Evolutionary conservation across 2,329 filamentous ascomycete genomes (phyloP).

Genomic region (Fusarium sp.): DNA sequence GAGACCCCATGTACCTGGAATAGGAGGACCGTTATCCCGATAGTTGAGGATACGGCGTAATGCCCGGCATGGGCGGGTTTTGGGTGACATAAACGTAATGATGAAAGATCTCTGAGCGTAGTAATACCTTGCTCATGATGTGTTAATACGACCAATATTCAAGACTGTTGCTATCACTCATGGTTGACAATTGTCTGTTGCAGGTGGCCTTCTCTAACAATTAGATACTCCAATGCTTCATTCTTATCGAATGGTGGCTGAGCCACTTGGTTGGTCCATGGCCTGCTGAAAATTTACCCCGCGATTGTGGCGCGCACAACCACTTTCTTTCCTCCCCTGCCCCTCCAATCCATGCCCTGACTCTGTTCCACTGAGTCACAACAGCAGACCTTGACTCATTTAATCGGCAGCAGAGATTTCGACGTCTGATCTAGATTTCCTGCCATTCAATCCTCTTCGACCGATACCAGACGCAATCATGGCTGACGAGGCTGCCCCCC

Average conservation of each 20-base stretch:
- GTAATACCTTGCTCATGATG: slow-evolving; percentile 42
- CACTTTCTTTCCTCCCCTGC: slow-evolving; percentile 38
- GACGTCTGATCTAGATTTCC: slow-evolving; percentile 26
- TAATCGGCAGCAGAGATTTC: slow-evolving; percentile 31
- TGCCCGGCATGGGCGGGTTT: slow-evolving; percentile 7
- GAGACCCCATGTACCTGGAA: slow-evolving; percentile 66
- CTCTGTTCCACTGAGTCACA: slow-evolving; percentile 44
- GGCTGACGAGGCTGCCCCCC: slow-evolving; percentile 50
- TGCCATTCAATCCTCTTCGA: slow-evolving; percentile 7
- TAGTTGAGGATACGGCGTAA: slow-evolving; percentile 12
- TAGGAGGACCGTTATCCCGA: slow-evolving; percentile 41
- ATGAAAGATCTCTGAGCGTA: slow-evolving; percentile 44
- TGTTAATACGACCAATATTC: slow-evolving; percentile 48
- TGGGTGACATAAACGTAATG: slow-evolving; percentile 45
- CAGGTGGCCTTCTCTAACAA: background rate
- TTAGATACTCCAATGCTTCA: background rate
- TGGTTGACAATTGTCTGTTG: background rate
- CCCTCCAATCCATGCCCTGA: slow-evolving; percentile 46
- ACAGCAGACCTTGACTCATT: slow-evolving; percentile 39
- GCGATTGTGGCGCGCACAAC: slow-evolving; percentile 45
- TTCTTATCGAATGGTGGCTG: slow-evolving; percentile 28
- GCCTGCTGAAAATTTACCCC: slow-evolving; percentile 45
- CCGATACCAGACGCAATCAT: slow-evolving; percentile 41
- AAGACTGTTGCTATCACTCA: background rate
- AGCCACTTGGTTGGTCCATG: slow-evolving; percentile 20